These are phyloP conservation scores for Penicillium aurantiogriseum DNA, from an alignment of 2,329 filamentous ascomycete genomes.

Conservation along the genomic window DNA sequence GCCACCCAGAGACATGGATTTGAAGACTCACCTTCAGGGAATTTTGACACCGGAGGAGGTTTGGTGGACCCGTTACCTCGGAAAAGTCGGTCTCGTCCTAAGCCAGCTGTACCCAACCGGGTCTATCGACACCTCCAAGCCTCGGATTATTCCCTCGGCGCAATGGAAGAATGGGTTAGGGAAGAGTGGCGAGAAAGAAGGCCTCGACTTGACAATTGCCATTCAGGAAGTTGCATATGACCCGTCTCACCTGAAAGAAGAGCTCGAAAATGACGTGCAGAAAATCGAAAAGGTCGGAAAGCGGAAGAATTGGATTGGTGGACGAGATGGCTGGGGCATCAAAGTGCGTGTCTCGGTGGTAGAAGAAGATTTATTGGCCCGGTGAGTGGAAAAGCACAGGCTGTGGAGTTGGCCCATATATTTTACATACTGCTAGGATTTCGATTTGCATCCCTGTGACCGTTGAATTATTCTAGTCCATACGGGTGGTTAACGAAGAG, in stretches of 20 bases:
- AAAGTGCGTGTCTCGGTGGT: slow-evolving; percentile 22
- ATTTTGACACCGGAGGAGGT: slow-evolving; percentile 34
- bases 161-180: slow-evolving; percentile 32
- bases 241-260: slow-evolving; percentile 25
- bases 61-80: slow-evolving; percentile 38
- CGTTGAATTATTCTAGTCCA: not conserved
- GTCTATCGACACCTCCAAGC: slow-evolving; percentile 24
- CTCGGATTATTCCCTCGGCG: slow-evolving; percentile 28
- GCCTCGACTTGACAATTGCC: slow-evolving; percentile 27
- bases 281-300: slow-evolving; percentile 38
- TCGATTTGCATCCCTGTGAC: not conserved
- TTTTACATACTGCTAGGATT: not conserved
- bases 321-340: slow-evolving; percentile 30
- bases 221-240: slow-evolving; percentile 27
- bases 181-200: slow-evolving; percentile 33
- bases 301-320: slow-evolving; percentile 39
- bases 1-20: slow-evolving; percentile 33
- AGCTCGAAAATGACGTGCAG: slow-evolving; percentile 25
- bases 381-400: not conserved
- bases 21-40: slow-evolving; percentile 28
- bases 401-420: not conserved
- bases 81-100: slow-evolving; percentile 31
- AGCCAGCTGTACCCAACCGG: slow-evolving; percentile 35
- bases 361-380: slow-evolving; percentile 18
- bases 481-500: no score